Percentiles rank a stretch among this genome's conserved stretches.
phyloP scores from a whole-genome alignment of 192 early-diverging fungal genomes.

The Dimargaris xerosporica region DNA sequence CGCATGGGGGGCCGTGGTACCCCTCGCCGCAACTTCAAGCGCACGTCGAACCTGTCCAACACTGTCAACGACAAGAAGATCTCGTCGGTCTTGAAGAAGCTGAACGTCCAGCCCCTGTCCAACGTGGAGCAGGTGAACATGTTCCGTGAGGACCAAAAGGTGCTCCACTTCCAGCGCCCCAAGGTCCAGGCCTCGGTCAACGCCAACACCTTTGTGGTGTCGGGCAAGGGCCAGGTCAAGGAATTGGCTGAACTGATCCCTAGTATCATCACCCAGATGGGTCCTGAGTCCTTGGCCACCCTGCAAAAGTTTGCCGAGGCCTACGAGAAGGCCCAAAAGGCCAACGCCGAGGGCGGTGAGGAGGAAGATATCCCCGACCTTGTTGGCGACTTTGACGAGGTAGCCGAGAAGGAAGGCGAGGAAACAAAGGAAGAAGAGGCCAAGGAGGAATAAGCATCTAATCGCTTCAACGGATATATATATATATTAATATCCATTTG shows the following conservation, averaged over 20 bases:
- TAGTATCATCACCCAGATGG: slow-evolving; percentile 20
- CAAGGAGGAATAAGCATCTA: not conserved
- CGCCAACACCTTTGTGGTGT: slow-evolving; percentile 92
- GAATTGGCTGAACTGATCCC: slow-evolving; percentile 68
- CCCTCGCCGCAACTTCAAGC: slow-evolving; percentile 89
- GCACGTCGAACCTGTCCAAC: slow-evolving; percentile 29
- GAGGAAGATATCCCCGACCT: slow-evolving; percentile 91
- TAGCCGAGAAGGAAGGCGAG: slow-evolving; percentile 34
- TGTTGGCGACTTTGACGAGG: slow-evolving; percentile 46
- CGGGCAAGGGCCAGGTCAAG: slow-evolving; percentile 67
- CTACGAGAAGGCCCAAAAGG: slow-evolving; percentile 47
- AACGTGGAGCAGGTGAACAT: slow-evolving; percentile 97
- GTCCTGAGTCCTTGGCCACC: slow-evolving; percentile 75
- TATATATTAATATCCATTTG: no score
- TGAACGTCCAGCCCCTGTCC: slow-evolving; percentile 70
- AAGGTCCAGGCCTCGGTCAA: slow-evolving; percentile 54
- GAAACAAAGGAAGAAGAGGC: slow-evolving; percentile 17
- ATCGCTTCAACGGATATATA: not conserved
- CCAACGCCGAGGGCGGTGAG: slow-evolving; percentile 33
- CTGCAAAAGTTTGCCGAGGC: slow-evolving; percentile 78
- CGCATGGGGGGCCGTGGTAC: slow-evolving; percentile 87
- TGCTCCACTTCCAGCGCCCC: slow-evolving; percentile 80
- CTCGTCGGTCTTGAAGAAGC: slow-evolving; percentile 74
- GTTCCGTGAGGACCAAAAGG: slow-evolving; percentile 86
- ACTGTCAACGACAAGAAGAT: slow-evolving; percentile 92